Evolutionary conservation across 1,139 yeast genomes (phyloP).

Genomic region (Torulaspora globosa): DNA sequence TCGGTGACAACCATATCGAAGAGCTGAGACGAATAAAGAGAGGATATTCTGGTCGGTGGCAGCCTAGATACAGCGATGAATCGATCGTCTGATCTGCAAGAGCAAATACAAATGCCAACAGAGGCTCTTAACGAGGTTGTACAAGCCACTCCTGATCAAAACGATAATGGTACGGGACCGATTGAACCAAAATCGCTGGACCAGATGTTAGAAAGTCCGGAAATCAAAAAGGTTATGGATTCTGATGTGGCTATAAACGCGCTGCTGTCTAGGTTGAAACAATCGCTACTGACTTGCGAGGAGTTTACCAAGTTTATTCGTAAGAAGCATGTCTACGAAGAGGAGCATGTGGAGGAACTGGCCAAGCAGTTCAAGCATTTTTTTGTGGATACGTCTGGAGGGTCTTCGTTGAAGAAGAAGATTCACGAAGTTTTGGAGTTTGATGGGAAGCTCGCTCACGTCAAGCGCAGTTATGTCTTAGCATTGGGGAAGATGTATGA

Average conservation of each 20-base stretch:
- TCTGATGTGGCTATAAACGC: slow-evolving; percentile 64
- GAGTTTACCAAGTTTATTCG: slow-evolving; percentile 77
- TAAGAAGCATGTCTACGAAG: slow-evolving; percentile 74
- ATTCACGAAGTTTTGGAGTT: slow-evolving; percentile 67
- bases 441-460: slow-evolving; percentile 71
- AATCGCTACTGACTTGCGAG: slow-evolving; percentile 74
- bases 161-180: not conserved
- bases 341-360: slow-evolving; percentile 69
- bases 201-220: slow-evolving; percentile 44
- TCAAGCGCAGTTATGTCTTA: slow-evolving; percentile 70
- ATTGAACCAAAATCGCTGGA: slow-evolving; percentile 1
- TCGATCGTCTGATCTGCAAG: slow-evolving; percentile 5
- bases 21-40: not conserved
- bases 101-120: slow-evolving; percentile 1
- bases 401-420: slow-evolving; percentile 64
- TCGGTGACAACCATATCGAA: not conserved
- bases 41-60: too few relatives aligned
- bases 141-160: slow-evolving; percentile 1
- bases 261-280: slow-evolving; percentile 68
- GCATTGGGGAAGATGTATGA: slow-evolving; percentile 83
- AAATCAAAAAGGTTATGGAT: slow-evolving; percentile 46
- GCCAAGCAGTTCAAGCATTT: slow-evolving; percentile 56
- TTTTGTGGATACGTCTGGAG: slow-evolving; percentile 30
- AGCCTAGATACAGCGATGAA: not conserved
- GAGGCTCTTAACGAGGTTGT: not conserved